Evolutionary conservation across 805 yeast genomes (phyloP), one percentile per base, ranked within the genome.

Genomic region (Kluyveromyces aestuarii): DNA sequence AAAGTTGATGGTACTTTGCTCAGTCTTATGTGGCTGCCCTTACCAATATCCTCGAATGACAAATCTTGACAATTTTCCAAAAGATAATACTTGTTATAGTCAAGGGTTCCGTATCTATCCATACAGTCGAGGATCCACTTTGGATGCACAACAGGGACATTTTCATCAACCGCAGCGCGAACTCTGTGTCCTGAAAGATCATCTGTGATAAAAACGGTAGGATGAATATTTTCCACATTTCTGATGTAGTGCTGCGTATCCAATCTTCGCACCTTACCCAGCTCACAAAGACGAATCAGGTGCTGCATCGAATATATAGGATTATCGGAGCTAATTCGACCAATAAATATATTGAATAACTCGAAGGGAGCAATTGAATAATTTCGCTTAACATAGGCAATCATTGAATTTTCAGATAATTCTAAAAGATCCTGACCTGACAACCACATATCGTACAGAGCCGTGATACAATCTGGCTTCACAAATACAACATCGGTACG

Each of bases 121-220:
- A 67, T 50, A 44, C 76, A 70, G 49, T 73, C 72, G 4, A 58
- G 35, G 13, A 76, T 45, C 80, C 80, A 77, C 44, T 66, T 60
- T 8, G 72, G 70, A 48, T 68, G 68, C 2, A 74, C 73, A 2
- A 73, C 60, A 2, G 72, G 69, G 14, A 74, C 64, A 16, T 60
- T 58, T 64, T 72, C 68, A 30, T 59, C 60, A 19, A 57, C 50
- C 2, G 80, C 80, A 36, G 64, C 68, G n/a, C 55, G 54, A 2
- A 57, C 62, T 50, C 70, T 58, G 8, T 55, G 52, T 14, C 68
- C 65, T 8, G 51, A 43, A 8, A 55, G 36, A 13, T 54, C 46
- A 50, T 64, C 70, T 7, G 66, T 52, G 8, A 66, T 56, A 37
- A 66, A 64, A 1, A 64, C 47, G 7, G 57, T 47, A 8, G 49